These are phyloP conservation scores for Paramecium octaurelia DNA, from an alignment of 73 alveolate species.

Conservation along the genomic window DNA sequence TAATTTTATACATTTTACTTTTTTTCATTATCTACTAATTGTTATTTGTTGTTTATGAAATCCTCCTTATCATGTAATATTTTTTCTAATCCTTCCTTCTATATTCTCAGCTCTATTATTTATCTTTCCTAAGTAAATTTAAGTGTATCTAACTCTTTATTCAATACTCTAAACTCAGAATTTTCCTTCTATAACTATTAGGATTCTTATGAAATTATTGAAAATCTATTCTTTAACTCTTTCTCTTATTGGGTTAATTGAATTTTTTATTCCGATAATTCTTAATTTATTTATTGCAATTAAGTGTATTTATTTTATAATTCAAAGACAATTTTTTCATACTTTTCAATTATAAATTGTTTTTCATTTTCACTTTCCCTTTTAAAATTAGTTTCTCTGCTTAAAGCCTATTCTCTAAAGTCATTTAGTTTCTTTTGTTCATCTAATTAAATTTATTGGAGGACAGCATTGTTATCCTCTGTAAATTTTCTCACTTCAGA, in stretches of 20 bases:
- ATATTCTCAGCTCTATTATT: conserved; percentile 38
- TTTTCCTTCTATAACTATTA: conserved; percentile 16
- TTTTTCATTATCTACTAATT: conserved; percentile 47
- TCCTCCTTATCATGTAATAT: conserved; percentile 39
- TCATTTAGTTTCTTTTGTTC: conserved; percentile 51
- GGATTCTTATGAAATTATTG: background rate
- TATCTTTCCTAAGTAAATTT: conserved; percentile 52
- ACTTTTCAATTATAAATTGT: conserved; percentile 38
- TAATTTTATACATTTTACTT: background rate
- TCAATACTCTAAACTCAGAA: conserved; percentile 23
- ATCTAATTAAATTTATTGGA: background rate
- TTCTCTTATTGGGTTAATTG: background rate
- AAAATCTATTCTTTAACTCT: conserved; percentile 28
- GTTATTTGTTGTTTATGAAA: conserved; percentile 25
- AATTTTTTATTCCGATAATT: conserved; percentile 15
- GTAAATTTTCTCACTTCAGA: conserved; percentile 18
- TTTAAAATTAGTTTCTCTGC: conserved; percentile 33
- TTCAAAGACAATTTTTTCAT: conserved; percentile 43
- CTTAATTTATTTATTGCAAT: conserved; percentile 1
- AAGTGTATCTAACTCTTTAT: conserved; percentile 46
- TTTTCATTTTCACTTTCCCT: conserved; percentile 51
- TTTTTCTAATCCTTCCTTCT: conserved; percentile 60
- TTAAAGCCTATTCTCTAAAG: conserved; percentile 45
- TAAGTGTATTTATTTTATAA: conserved; percentile 31
- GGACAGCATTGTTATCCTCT: background rate